These are phyloP conservation scores for Candida hispaniensis DNA, from an alignment of 805 yeast species.

Conservation along the genomic window DNA sequence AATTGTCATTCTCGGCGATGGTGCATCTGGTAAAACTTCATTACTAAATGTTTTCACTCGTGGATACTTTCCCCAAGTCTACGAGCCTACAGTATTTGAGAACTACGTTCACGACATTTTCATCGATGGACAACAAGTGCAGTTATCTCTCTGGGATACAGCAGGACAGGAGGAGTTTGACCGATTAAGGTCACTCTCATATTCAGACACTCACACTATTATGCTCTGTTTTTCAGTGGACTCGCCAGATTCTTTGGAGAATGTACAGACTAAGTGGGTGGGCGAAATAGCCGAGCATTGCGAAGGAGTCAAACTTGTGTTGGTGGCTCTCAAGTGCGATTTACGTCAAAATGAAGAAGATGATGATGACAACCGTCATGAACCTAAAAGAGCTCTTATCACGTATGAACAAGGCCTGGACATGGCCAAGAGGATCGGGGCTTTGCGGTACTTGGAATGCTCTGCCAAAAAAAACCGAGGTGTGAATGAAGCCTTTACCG, in stretches of 20 bases:
- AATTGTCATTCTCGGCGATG: slow-evolving; percentile 91
- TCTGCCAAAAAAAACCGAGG: slow-evolving; percentile 95
- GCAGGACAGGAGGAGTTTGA: slow-evolving; percentile 99
- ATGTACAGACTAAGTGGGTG: slow-evolving; percentile 93
- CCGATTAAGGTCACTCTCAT: slow-evolving; percentile 80
- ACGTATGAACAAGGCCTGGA: slow-evolving; percentile 88
- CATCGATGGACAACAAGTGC: slow-evolving; percentile 87
- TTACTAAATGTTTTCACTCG: slow-evolving; percentile 88
- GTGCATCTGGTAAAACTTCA: slow-evolving; percentile 98
- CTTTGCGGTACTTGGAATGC: slow-evolving; percentile 89
- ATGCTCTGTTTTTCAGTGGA: slow-evolving; percentile 95
- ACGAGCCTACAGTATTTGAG: slow-evolving; percentile 96
- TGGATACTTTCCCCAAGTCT: slow-evolving; percentile 96
- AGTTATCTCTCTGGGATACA: slow-evolving; percentile 92
- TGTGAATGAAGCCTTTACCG: slow-evolving; percentile 98
- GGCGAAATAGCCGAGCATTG: slow-evolving; percentile 96
- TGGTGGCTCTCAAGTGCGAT: slow-evolving; percentile 93
- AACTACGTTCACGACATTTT: slow-evolving; percentile 95
- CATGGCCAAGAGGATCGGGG: slow-evolving; percentile 88
- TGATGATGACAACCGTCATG: slow-evolving; percentile 20
- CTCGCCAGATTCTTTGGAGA: slow-evolving; percentile 85
- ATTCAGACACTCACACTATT: slow-evolving; percentile 92
- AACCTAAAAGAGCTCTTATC: slow-evolving; percentile 41
- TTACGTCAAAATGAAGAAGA: slow-evolving; percentile 57
- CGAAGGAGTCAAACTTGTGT: slow-evolving; percentile 86